Evolutionary conservation across 1,284 basidiomycete genomes (phyloP).

Genomic region (Sporisorium iseilematis-ciliati): DNA sequence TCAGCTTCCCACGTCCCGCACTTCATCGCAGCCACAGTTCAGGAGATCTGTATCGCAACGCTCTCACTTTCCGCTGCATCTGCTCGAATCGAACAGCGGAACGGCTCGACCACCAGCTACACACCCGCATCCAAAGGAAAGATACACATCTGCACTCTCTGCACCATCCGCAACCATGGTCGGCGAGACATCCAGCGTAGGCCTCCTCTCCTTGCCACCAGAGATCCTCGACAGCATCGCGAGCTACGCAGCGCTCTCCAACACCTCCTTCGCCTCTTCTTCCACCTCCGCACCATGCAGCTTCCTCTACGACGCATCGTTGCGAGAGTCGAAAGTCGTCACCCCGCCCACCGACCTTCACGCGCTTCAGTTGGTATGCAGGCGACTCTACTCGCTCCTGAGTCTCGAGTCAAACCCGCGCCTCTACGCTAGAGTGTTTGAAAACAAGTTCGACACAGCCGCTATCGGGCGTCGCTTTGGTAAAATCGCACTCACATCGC

Average conservation of each 20-base stretch:
- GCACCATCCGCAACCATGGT: slow-evolving; percentile 14
- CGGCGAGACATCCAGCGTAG: slow-evolving; percentile 13
- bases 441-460: slow-evolving; percentile 59
- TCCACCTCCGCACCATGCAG: slow-evolving; percentile 33
- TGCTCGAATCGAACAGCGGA: background rate
- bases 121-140: background rate
- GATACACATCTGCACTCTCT: no score
- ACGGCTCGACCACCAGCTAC: background rate
- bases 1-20: background rate
- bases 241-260: slow-evolving; percentile 40
- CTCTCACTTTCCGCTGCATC: background rate
- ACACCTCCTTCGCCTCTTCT: slow-evolving; percentile 26
- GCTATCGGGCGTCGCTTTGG: slow-evolving; percentile 60
- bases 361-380: slow-evolving; percentile 52
- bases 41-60: background rate
- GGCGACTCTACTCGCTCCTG: slow-evolving; percentile 50
- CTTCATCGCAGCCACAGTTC: background rate
- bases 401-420: slow-evolving; percentile 51
- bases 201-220: slow-evolving; percentile 47
- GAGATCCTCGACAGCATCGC: slow-evolving; percentile 62
- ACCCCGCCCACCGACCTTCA: slow-evolving; percentile 55
- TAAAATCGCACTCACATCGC: slow-evolving; percentile 36
- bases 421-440: slow-evolving; percentile 63
- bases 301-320: slow-evolving; percentile 37
- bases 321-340: slow-evolving; percentile 26